Evolutionary conservation across 2,329 filamentous ascomycete genomes (phyloP).

Genomic region (Scedosporium apiospermum): DNA sequence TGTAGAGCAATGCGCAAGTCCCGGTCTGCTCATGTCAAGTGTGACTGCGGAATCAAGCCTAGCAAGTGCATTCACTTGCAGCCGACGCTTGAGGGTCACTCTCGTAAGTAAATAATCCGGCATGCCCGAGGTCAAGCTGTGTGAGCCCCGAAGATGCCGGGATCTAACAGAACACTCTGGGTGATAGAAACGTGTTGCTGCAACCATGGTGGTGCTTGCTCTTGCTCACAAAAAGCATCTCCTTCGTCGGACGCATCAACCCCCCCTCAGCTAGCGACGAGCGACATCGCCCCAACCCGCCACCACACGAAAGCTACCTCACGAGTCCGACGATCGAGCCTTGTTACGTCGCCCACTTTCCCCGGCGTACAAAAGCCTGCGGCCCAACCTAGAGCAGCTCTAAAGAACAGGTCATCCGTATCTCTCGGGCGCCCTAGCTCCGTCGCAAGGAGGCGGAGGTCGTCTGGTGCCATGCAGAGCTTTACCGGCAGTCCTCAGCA

Average conservation of each 20-base stretch:
- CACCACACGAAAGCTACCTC: slow-evolving; percentile 30
- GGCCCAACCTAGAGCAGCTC: background rate
- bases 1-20: slow-evolving; percentile 95
- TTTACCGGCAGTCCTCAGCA: background rate
- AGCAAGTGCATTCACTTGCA: slow-evolving; percentile 58
- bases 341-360: slow-evolving; percentile 37
- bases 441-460: background rate
- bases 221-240: slow-evolving; percentile 56
- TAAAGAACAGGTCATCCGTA: background rate
- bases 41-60: slow-evolving; percentile 91
- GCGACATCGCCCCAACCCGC: slow-evolving; percentile 27
- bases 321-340: slow-evolving; percentile 50
- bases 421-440: background rate
- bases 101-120: slow-evolving; percentile 36
- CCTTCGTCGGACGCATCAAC: slow-evolving; percentile 39
- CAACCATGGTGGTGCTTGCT: slow-evolving; percentile 59
- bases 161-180: background rate
- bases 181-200: slow-evolving; percentile 56
- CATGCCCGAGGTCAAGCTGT: slow-evolving; percentile 16
- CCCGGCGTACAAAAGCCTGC: background rate
- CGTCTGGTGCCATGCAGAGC: background rate
- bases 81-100: slow-evolving; percentile 46
- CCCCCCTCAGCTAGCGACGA: slow-evolving; percentile 54
- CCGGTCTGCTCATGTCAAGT: slow-evolving; percentile 87
- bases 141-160: background rate